Conservation (phyloP, 139 green algal genomes). For the Zygnema circumcarinatum region DNA sequence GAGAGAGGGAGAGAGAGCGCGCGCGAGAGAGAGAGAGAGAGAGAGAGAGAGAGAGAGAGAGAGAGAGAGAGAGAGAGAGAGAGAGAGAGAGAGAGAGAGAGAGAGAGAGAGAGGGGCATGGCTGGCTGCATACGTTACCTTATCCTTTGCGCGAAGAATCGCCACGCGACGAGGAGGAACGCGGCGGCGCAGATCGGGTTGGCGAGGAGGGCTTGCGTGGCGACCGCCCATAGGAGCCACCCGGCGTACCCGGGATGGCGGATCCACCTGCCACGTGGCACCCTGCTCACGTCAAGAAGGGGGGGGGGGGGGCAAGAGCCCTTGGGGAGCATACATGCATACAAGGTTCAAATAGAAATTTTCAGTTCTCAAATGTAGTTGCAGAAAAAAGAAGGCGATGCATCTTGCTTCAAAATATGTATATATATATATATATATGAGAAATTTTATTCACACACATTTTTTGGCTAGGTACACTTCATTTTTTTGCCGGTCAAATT, state of each 20-base stretch:
- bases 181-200: constrained; percentile 43
- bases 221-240: constrained; percentile 84
- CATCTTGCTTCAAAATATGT: no score
- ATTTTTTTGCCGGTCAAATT: no score
- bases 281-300: neutral
- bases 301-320: neutral
- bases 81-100: constrained; percentile 10
- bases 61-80: neutral
- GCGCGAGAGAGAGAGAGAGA: neutral
- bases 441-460: no score
- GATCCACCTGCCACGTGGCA: constrained; percentile 62
- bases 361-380: no score
- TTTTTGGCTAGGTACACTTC: no score
- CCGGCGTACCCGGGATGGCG: constrained; percentile 91
- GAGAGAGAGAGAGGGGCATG: neutral
- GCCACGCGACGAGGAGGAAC: constrained; percentile 38
- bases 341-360: no score
- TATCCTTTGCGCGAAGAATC: constrained; percentile 56
- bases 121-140: constrained; percentile 15
- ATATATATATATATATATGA: no score
- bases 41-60: neutral
- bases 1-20: neutral
- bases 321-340: neutral
- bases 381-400: no score
- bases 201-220: constrained; percentile 78